Evolutionary conservation across 805 yeast species (phyloP).

Genomic region (Candida golubevii): DNA sequence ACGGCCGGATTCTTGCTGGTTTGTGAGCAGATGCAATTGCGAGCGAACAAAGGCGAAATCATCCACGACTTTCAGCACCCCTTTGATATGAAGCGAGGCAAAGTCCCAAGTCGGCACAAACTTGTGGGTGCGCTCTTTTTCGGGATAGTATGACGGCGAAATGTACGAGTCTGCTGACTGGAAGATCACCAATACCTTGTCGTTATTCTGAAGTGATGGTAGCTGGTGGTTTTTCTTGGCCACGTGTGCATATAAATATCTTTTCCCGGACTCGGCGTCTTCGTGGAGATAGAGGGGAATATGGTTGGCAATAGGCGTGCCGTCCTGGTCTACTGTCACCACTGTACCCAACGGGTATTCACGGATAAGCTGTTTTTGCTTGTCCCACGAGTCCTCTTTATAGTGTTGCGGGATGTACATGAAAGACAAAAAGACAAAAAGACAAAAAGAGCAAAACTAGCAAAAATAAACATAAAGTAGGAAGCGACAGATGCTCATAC

Average conservation of each 20-base stretch:
- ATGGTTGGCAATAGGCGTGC: conserved; percentile 49
- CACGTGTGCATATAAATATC: conserved; percentile 49
- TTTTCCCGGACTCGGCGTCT: conserved; percentile 32
- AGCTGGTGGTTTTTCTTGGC: conserved; percentile 51
- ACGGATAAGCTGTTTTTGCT: conserved; percentile 39
- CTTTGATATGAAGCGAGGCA: conserved; percentile 53
- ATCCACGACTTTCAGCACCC: conserved; percentile 44
- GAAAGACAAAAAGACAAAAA: no score
- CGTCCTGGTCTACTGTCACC: conserved; percentile 35
- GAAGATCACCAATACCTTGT: conserved; percentile 48
- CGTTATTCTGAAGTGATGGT: conserved; percentile 33
- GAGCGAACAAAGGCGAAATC: conserved; percentile 42
- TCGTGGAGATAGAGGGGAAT: conserved; percentile 47
- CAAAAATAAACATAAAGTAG: no score
- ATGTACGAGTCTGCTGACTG: conserved; percentile 50
- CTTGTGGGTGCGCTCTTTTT: conserved; percentile 53
- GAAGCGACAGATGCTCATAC: no score
- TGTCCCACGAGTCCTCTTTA: conserved; percentile 30
- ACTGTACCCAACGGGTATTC: conserved; percentile 51
- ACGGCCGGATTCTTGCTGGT: conserved; percentile 44
- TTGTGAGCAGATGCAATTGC: conserved; percentile 42
- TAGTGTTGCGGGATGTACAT: conserved; percentile 40
- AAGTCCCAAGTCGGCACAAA: conserved; percentile 72
- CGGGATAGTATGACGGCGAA: conserved; percentile 56
- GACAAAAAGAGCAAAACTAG: no score